Percentiles rank a stretch among this genome's conserved stretches.
Evolutionary conservation across 2,329 filamentous ascomycete species (phyloP).

Genomic region (Aspergillus eucalypticola): DNA sequence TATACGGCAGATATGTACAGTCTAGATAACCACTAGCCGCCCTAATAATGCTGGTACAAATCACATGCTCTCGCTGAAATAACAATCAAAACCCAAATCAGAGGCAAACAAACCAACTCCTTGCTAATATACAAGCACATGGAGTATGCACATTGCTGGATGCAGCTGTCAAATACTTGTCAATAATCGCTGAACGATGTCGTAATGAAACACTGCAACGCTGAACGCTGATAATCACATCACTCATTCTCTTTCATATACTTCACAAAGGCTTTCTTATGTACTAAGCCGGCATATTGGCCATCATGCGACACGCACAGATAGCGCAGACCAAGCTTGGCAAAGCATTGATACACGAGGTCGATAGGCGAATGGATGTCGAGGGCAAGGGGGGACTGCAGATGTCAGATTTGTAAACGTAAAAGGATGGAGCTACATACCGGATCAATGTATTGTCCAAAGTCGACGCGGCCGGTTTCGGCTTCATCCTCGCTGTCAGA

Average conservation of each 20-base stretch:
- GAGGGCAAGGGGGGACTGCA: constrained; percentile 75
- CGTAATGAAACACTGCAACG: neutral
- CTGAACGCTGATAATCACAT: constrained; percentile 1
- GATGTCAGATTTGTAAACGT: constrained; percentile 12
- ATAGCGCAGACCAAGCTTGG: constrained; percentile 88
- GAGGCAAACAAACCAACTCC: constrained; percentile 2
- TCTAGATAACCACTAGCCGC: constrained; percentile 2
- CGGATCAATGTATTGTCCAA: constrained; percentile 88
- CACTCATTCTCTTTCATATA: constrained; percentile 80
- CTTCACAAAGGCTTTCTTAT: constrained; percentile 96
- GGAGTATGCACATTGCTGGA: neutral
- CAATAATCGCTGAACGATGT: neutral
- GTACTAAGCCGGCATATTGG: constrained; percentile 84
- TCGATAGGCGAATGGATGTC: constrained; percentile 92
- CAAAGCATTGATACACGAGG: constrained; percentile 93
- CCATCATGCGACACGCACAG: constrained; percentile 86
- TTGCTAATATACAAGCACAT: constrained; percentile 9
- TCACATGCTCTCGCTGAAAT: constrained; percentile 7
- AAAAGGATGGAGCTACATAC: constrained; percentile 48
- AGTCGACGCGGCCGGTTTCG: constrained; percentile 70
- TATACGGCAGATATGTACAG: neutral
- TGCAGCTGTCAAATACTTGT: neutral
- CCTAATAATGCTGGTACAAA: neutral
- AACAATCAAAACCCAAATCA: neutral
- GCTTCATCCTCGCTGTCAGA: constrained; percentile 64